phyloP scores from a whole-genome alignment of 2,329 filamentous ascomycete genomes.

The Hypomyces rosellus region DNA sequence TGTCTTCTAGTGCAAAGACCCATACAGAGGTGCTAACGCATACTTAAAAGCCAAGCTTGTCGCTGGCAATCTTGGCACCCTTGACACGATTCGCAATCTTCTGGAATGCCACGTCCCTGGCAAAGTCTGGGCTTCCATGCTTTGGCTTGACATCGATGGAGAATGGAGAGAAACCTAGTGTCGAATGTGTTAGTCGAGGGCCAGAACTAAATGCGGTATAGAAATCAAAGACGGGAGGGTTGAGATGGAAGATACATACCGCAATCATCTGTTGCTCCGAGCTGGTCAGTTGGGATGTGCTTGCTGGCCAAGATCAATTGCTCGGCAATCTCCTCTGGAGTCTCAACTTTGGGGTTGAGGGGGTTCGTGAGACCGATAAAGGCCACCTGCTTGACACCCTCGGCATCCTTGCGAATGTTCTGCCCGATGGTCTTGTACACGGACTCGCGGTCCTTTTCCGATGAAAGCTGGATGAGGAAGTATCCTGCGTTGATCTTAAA shows the following conservation, averaged over 20 bases:
- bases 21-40: too few relatives aligned
- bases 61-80: constrained; percentile 8
- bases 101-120: constrained; percentile 11
- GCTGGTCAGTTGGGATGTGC: constrained; percentile 9
- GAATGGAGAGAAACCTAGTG: constrained; percentile 11
- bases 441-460: constrained; percentile 8
- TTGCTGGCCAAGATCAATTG: constrained; percentile 8
- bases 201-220: too few relatives aligned
- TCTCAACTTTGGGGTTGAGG: constrained; percentile 9
- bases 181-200: background rate
- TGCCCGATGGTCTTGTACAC: constrained; percentile 10
- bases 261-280: constrained; percentile 13
- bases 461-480: constrained; percentile 12
- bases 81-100: constrained; percentile 10
- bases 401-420: constrained; percentile 9
- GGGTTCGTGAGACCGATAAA: constrained; percentile 12
- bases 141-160: constrained; percentile 12
- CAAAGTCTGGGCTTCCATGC: constrained; percentile 11
- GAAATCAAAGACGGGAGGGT: background rate
- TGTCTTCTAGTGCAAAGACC: too few relatives aligned
- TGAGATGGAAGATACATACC: background rate
- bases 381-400: constrained; percentile 13
- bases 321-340: constrained; percentile 11
- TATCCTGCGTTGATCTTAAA: constrained; percentile 13
- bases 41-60: constrained; percentile 4